Conservation (phyloP, 2,329 filamentous ascomycete species). For the Sporothrix pseudoabietina region DNA sequence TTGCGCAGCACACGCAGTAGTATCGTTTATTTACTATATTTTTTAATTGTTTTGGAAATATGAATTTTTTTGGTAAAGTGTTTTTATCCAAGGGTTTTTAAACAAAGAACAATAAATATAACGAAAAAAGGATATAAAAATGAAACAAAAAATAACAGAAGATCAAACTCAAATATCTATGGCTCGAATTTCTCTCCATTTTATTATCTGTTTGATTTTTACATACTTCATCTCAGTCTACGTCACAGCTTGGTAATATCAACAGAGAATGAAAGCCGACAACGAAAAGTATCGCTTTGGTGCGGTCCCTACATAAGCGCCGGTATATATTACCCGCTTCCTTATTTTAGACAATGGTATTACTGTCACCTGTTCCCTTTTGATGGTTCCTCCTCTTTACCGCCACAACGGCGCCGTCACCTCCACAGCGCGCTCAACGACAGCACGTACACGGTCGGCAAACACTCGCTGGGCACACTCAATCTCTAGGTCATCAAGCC, state of each 20-base stretch:
- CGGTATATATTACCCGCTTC: background rate
- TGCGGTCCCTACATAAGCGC: background rate
- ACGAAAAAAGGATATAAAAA: too few species aligned
- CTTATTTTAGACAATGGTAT: background rate
- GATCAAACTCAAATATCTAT: background rate
- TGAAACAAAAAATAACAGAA: background rate
- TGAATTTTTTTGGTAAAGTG: too few species aligned
- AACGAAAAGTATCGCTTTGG: background rate
- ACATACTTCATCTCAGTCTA: too few species aligned
- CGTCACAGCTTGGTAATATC: background rate
- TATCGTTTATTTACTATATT: too few species aligned
- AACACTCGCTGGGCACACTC: slow-evolving; percentile 80
- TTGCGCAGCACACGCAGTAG: too few species aligned
- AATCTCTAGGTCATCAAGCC: slow-evolving; percentile 89
- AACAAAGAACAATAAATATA: too few species aligned
- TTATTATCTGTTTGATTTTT: background rate
- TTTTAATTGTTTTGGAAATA: too few species aligned
- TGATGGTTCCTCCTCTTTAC: slow-evolving; percentile 37
- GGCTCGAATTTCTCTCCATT: background rate
- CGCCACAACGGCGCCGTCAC: slow-evolving; percentile 76
- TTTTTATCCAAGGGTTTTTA: too few species aligned
- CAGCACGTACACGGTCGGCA: slow-evolving; percentile 80
- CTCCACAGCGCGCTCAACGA: slow-evolving; percentile 88
- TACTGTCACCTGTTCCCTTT: background rate
- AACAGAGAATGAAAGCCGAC: background rate